These are phyloP conservation scores for Salvia hispanica DNA, from an alignment of 257 asterid genomes.

Conservation along the genomic window DNA sequence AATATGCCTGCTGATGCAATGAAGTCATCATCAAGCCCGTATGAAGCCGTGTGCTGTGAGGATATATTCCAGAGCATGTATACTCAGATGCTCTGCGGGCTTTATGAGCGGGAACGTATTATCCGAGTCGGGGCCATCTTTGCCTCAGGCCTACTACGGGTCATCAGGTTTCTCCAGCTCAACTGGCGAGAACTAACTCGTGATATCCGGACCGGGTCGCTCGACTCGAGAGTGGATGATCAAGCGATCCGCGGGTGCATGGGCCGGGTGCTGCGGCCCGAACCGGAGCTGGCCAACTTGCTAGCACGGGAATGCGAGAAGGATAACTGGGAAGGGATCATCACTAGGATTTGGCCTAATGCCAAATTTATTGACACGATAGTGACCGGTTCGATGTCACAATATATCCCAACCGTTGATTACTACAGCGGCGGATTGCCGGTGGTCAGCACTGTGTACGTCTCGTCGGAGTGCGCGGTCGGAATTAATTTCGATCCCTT, in stretches of 20 bases:
- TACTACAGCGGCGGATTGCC: constrained; percentile 49
- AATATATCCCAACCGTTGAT: constrained; percentile 45
- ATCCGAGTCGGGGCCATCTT: constrained; percentile 44
- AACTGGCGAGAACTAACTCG: constrained; percentile 38
- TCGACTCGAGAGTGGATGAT: constrained; percentile 31
- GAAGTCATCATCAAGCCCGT: constrained; percentile 8
- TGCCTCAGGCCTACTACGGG: constrained; percentile 46
- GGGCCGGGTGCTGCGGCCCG: background rate
- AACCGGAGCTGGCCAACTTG: constrained; percentile 37
- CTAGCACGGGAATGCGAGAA: constrained; percentile 32
- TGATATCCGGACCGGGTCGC: constrained; percentile 44
- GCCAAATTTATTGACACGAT: constrained; percentile 36
- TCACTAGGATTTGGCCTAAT: constrained; percentile 51
- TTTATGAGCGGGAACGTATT: constrained; percentile 40
- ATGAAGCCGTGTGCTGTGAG: constrained; percentile 20
- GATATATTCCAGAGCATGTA: constrained; percentile 50
- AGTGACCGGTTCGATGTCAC: constrained; percentile 48
- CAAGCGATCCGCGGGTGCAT: too few species aligned
- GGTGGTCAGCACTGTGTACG: constrained; percentile 37
- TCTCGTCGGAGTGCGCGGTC: constrained; percentile 45
- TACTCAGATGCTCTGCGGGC: constrained; percentile 51
- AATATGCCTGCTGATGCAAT: too few species aligned
- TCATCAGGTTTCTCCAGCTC: constrained; percentile 42
- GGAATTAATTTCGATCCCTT: constrained; percentile 39
- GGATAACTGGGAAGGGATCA: background rate